Conservation (phyloP, 192 early-diverging fungal genomes). For the Backusella macrospora region DNA sequence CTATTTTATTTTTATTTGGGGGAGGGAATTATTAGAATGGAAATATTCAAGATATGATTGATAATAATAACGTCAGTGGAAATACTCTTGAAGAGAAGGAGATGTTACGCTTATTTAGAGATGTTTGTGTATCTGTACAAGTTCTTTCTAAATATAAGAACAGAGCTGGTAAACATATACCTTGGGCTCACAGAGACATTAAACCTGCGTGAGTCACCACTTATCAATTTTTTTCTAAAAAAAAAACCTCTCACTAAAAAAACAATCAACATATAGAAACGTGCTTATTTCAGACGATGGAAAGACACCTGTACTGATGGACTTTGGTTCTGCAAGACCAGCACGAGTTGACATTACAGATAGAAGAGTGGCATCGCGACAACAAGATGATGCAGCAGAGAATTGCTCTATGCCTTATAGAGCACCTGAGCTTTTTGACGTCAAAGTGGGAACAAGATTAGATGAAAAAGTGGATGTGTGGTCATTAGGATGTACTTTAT, state of each 20-base stretch:
- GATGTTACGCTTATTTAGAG: constrained; percentile 59
- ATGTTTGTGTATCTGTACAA: constrained; percentile 59
- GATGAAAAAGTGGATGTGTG: constrained; percentile 78
- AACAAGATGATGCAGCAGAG: constrained; percentile 70
- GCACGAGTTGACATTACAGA: constrained; percentile 55
- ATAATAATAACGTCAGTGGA: constrained; percentile 48
- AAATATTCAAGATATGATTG: constrained; percentile 59
- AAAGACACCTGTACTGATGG: constrained; percentile 64
- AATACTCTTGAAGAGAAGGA: constrained; percentile 53
- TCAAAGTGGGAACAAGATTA: constrained; percentile 55
- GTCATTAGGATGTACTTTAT: constrained; percentile 73
- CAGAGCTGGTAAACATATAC: constrained; percentile 28
- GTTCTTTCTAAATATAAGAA: constrained; percentile 54
- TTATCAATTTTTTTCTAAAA: background rate
- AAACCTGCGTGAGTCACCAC: constrained; percentile 55
- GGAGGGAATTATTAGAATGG: constrained; percentile 35
- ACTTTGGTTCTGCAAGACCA: constrained; percentile 64
- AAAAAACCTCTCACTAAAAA: background rate
- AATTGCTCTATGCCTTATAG: constrained; percentile 72
- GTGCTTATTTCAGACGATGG: constrained; percentile 66
- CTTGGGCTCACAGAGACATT: constrained; percentile 70
- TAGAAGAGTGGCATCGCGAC: constrained; percentile 55
- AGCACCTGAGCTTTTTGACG: constrained; percentile 79
- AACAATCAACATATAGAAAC: constrained; percentile 42
- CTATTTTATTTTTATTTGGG: background rate